phyloP scores from a whole-genome alignment of 192 early-diverging fungal genomes.

The Coemansia sp. region DNA sequence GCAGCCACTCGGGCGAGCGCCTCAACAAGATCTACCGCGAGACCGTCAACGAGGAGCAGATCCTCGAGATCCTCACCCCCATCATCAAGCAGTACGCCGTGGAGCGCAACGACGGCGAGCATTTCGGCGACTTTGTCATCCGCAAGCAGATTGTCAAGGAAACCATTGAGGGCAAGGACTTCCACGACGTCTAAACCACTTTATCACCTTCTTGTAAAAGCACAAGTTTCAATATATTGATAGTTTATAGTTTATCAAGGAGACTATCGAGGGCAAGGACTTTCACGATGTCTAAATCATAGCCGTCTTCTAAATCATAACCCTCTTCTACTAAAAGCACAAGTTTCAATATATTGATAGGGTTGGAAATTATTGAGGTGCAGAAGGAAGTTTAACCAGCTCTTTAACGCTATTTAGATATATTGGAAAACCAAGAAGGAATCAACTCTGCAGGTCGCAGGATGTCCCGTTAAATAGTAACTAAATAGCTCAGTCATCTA shows the following conservation, averaged over 20 bases:
- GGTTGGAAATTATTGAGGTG: too few relatives aligned
- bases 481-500: too few relatives aligned
- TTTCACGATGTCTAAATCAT: conserved; percentile 62
- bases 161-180: conserved; percentile 72
- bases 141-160: conserved; percentile 81
- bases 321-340: neutral
- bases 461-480: too few relatives aligned
- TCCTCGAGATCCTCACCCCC: conserved; percentile 70
- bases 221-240: neutral
- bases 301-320: too few relatives aligned
- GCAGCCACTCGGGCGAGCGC: conserved; percentile 80
- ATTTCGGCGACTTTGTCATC: conserved; percentile 96
- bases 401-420: too few relatives aligned
- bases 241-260: conserved; percentile 83
- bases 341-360: neutral
- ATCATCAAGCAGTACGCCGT: conserved; percentile 80
- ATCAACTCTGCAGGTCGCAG: too few relatives aligned
- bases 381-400: too few relatives aligned
- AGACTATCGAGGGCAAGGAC: conserved; percentile 68
- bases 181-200: conserved; percentile 57
- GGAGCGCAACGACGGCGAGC: conserved; percentile 70
- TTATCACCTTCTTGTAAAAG: too few relatives aligned
- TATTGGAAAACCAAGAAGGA: too few relatives aligned
- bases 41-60: conserved; percentile 84
- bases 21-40: conserved; percentile 93